These are phyloP conservation scores for Tuber aestivum DNA, from an alignment of 495 filamentous ascomycete genomes.

Conservation along the genomic window DNA sequence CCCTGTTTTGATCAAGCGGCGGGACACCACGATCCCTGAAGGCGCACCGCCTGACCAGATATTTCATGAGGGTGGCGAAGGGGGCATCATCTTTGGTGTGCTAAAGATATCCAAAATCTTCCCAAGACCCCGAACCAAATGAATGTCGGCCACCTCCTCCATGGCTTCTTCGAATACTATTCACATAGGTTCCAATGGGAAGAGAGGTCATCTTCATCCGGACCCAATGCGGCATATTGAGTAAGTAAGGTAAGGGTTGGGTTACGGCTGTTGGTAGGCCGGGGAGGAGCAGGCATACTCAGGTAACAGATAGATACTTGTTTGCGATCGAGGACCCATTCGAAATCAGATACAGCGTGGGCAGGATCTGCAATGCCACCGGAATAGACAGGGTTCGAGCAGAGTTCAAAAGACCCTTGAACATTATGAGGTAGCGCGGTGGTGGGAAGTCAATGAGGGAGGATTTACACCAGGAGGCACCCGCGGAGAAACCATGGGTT, in stretches of 20 bases:
- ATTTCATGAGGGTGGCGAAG: constrained; percentile 36
- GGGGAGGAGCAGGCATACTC: constrained; percentile 22
- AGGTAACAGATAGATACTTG: constrained; percentile 66
- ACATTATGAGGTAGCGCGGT: constrained; percentile 51
- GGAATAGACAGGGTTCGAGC: constrained; percentile 65
- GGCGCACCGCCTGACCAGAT: constrained; percentile 28
- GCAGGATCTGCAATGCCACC: constrained; percentile 64
- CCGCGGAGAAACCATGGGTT: constrained; percentile 33
- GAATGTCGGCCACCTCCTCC: constrained; percentile 56
- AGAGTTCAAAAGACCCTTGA: constrained; percentile 69
- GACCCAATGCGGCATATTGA: constrained; percentile 60
- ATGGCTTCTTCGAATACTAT: constrained; percentile 78
- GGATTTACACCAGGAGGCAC: constrained; percentile 38
- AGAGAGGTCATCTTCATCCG: constrained; percentile 65
- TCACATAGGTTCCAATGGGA: constrained; percentile 65
- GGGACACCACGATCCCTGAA: constrained; percentile 44
- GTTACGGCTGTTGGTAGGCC: constrained; percentile 57
- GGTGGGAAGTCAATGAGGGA: constrained; percentile 28
- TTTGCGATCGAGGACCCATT: constrained; percentile 86
- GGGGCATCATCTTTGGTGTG: constrained; percentile 38
- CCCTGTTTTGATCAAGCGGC: constrained; percentile 73
- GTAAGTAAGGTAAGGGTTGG: constrained; percentile 72
- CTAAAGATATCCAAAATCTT: constrained; percentile 22
- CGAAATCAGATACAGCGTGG: constrained; percentile 75
- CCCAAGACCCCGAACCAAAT: constrained; percentile 21